Percentiles rank a stretch among this genome's conserved stretches.
Conservation (phyloP, 1,139 yeast genomes). For the Pichia terricola region DNA sequence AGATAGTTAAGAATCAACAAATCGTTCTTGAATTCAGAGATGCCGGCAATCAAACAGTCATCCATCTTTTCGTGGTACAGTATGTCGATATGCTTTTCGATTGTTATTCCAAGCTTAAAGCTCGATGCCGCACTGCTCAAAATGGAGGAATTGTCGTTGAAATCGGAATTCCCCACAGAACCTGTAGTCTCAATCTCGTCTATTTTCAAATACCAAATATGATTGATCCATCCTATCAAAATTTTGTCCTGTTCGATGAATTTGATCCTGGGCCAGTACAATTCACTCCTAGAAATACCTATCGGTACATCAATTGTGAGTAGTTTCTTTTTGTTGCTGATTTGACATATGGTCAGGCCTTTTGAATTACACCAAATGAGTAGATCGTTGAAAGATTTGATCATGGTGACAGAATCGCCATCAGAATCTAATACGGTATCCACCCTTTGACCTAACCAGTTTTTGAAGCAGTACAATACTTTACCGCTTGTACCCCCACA, state of each 20-base stretch:
- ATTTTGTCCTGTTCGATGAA: conserved; percentile 61
- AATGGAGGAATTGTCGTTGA: not conserved
- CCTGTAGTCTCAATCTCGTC: not conserved
- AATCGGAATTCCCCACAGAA: no score
- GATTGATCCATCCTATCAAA: conserved; percentile 75
- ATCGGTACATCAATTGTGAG: conserved; percentile 48
- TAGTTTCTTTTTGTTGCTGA: conserved; percentile 36
- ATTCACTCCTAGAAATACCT: conserved; percentile 61
- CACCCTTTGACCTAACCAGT: conserved; percentile 78
- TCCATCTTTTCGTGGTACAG: conserved; percentile 44
- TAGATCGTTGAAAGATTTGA: conserved; percentile 53
- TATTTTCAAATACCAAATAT: conserved; percentile 64
- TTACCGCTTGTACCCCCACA: conserved; percentile 92
- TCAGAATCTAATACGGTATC: conserved; percentile 57
- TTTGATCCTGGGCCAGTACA: conserved; percentile 75
- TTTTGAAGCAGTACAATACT: conserved; percentile 61
- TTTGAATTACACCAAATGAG: conserved; percentile 79
- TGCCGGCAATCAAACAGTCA: conserved; percentile 66
- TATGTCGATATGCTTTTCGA: conserved; percentile 46
- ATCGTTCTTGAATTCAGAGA: conserved; percentile 51
- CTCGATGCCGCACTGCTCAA: conserved; percentile 31
- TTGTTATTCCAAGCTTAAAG: conserved; percentile 31
- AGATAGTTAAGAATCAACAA: conserved; percentile 51
- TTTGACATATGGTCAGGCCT: conserved; percentile 59
- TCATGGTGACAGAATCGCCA: conserved; percentile 64